Evolutionary conservation across 495 filamentous ascomycete genomes (phyloP), one percentile per base, ranked within the genome.

Genomic region (Lindgomyces ingoldianus): DNA sequence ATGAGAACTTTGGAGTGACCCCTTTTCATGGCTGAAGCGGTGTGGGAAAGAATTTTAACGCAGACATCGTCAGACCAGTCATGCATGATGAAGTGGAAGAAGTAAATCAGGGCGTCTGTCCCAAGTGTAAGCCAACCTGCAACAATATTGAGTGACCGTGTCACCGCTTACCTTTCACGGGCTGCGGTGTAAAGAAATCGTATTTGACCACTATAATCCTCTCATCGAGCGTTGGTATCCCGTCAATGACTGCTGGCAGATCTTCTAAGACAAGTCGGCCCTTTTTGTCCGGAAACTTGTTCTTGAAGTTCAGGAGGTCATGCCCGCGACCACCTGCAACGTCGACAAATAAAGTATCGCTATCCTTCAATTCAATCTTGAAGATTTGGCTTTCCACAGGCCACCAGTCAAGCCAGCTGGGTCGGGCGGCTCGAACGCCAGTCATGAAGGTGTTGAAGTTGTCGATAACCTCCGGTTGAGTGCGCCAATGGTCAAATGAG

Each of bases 371-470:
- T 14, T 55, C 26, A 4, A 33, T 27, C 12, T 19, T 10, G 10
- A 19, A 36, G 27, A 36, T 33, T 3, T 12, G 48, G 9, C 11
- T 19, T 9, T 41, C 3, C 26, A 55, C 52, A n/a, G 52, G 52
- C 26, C 26, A 55, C 52, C 52, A 55, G 18, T 84, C 81, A 65
- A 83, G 77, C 83, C 82, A 86, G 27, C 75, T 77, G 10, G 81
- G 75, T 3, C 79, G 75, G 0, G 81, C 82, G 1, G 77, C 73
- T 39, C 74, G 73, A 66, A 81, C 83, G 19, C 72, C 82, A 4
- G 73, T 71, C 81, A 84, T 84, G 66, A 80, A 78, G 51, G 77
- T 72, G 66, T 78, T 83, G 74, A 86, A 84, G 14, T 76, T 70
- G 12, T 65, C 54, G 19, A 21, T 11, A 4, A 18, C 14, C 3